Conservation (phyloP, 1,284 basidiomycete species). For the Cutaneotrichosporon sp. region DNA sequence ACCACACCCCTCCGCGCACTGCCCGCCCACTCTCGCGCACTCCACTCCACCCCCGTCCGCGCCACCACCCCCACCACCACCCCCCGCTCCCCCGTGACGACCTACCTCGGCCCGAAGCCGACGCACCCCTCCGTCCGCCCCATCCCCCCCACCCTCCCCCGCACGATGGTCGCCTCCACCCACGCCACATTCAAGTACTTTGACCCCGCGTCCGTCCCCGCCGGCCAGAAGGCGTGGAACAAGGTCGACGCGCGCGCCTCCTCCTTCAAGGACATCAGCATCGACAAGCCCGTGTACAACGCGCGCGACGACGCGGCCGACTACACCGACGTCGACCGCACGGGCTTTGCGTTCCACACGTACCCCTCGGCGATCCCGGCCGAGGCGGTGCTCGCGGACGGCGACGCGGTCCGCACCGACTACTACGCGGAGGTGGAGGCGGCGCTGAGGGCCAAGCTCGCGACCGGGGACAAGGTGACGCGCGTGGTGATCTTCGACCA, state of each 20-base stretch:
- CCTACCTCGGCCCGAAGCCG: too few relatives aligned
- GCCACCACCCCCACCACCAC: too few relatives aligned
- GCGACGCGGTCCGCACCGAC: constrained; percentile 10
- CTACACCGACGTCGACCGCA: constrained; percentile 23
- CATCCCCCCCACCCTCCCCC: neutral
- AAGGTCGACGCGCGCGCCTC: constrained; percentile 20
- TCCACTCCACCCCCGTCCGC: too few relatives aligned
- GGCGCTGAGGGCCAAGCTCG: constrained; percentile 18
- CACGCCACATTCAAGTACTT: constrained; percentile 17
- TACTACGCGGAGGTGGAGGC: constrained; percentile 25
- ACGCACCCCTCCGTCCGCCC: neutral
- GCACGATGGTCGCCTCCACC: constrained; percentile 11
- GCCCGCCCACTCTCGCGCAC: too few relatives aligned
- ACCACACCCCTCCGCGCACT: too few relatives aligned
- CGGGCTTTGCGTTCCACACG: constrained; percentile 25
- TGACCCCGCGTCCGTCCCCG: constrained; percentile 14
- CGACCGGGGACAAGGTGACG: constrained; percentile 15
- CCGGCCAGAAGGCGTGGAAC: constrained; percentile 17
- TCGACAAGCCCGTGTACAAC: constrained; percentile 20
- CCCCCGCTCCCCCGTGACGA: too few relatives aligned
- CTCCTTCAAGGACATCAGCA: neutral
- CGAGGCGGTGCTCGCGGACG: constrained; percentile 15
- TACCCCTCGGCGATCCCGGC: constrained; percentile 15
- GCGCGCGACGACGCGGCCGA: constrained; percentile 20
- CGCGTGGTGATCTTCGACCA: constrained; percentile 24